phyloP scores from a whole-genome alignment of 2,329 filamentous ascomycete genomes.

The Pseudogymnoascus sp. region DNA sequence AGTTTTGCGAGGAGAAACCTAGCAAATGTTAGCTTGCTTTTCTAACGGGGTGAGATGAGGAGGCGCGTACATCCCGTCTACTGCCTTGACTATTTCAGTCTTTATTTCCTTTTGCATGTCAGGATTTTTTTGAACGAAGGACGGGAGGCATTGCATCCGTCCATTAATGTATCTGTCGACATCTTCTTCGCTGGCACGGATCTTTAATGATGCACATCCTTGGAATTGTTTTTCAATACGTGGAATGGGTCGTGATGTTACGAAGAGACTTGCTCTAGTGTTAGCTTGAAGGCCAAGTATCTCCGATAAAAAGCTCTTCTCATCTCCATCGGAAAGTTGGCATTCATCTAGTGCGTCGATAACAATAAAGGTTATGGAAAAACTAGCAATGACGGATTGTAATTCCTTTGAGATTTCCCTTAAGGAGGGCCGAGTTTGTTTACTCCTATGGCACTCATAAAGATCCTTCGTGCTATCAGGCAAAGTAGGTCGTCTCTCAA shows the following conservation, averaged over 20 bases:
- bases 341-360: conserved; percentile 18
- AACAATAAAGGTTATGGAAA: conserved; percentile 18
- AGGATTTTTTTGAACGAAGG: conserved; percentile 12
- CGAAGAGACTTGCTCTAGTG: conserved; percentile 16
- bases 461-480: conserved; percentile 17
- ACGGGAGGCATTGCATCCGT: conserved; percentile 18
- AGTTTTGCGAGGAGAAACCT: conserved; percentile 34
- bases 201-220: conserved; percentile 19
- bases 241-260: conserved; percentile 21
- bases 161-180: conserved; percentile 25
- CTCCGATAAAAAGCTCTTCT: conserved; percentile 8
- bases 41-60: background rate
- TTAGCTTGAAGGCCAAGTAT: conserved; percentile 15
- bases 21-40: conserved; percentile 9
- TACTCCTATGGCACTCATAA: conserved; percentile 19
- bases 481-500: conserved; percentile 9
- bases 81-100: conserved; percentile 18
- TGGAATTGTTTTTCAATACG: conserved; percentile 18
- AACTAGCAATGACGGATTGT: conserved; percentile 14
- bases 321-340: conserved; percentile 8
- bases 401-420: conserved; percentile 19
- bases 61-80: conserved; percentile 29
- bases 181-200: conserved; percentile 28
- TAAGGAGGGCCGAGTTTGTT: conserved; percentile 18
- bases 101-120: conserved; percentile 20